These are phyloP conservation scores for Blastomyces emzantsi DNA, from an alignment of 2,329 filamentous ascomycete genomes.

Conservation along the genomic window DNA sequence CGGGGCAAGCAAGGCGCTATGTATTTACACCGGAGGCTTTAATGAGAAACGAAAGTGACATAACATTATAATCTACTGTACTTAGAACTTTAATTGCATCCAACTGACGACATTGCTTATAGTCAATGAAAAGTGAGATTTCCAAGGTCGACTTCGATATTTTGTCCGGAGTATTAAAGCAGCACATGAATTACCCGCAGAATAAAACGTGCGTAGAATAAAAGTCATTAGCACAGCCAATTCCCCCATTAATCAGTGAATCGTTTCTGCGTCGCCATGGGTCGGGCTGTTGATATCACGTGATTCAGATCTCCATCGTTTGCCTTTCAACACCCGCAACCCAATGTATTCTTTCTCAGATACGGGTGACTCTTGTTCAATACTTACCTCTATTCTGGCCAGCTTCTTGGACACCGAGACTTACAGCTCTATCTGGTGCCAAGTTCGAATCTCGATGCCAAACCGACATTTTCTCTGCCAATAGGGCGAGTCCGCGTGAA, in stretches of 20 bases:
- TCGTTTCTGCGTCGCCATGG: too few species aligned
- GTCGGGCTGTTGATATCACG: background rate
- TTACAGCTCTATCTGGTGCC: background rate
- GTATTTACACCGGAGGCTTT: constrained; percentile 47
- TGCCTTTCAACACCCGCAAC: background rate
- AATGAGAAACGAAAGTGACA: background rate
- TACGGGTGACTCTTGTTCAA: background rate
- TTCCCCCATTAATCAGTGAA: background rate
- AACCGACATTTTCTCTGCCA: background rate
- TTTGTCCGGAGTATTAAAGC: background rate
- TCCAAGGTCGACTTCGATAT: background rate
- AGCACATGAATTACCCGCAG: background rate
- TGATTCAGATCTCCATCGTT: background rate
- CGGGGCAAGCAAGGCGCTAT: constrained; percentile 71
- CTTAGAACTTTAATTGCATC: background rate
- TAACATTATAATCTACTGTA: background rate
- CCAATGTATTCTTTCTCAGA: background rate
- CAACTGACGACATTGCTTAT: background rate
- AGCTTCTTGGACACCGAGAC: background rate
- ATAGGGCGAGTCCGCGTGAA: background rate
- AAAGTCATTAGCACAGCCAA: background rate
- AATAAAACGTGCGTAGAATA: background rate
- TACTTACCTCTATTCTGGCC: background rate
- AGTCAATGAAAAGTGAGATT: background rate
- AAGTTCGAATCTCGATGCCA: constrained; percentile 4